Evolutionary conservation across 73 alveolate genomes (phyloP).

Genomic region (Symbiodinium pilosum): DNA sequence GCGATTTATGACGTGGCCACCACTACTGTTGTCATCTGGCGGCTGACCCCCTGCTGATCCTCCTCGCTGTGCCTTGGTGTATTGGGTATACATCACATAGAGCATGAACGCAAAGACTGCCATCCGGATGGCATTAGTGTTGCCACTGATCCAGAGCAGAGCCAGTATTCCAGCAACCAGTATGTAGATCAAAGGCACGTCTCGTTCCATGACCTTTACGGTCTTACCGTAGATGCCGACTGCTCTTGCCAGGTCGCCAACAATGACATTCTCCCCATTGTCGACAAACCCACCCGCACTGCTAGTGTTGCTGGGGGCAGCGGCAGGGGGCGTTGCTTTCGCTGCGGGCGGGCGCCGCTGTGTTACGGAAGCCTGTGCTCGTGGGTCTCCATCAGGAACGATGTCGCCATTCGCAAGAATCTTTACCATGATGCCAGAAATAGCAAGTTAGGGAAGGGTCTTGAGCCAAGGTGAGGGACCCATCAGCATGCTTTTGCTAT

Average conservation of each 20-base stretch:
- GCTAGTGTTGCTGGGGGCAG: not conserved
- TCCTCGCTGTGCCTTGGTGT: conserved; percentile 4
- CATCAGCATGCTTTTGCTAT: too few species aligned
- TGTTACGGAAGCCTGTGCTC: conserved; percentile 47
- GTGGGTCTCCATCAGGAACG: conserved; percentile 75
- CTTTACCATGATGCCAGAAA: conserved; percentile 15
- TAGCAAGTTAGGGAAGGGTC: not conserved
- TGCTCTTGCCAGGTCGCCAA: conserved; percentile 68
- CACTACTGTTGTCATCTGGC: conserved; percentile 16
- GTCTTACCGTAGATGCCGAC: conserved; percentile 58
- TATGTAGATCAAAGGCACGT: conserved; percentile 42
- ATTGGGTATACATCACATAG: conserved; percentile 86
- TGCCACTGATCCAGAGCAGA: conserved; percentile 51
- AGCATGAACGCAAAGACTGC: conserved; percentile 38
- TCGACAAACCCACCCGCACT: not conserved
- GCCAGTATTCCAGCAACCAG: conserved; percentile 53
- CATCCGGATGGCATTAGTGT: conserved; percentile 76
- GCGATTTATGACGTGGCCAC: conserved; percentile 4
- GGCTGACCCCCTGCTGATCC: not conserved
- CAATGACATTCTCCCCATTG: conserved; percentile 59
- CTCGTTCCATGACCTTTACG: conserved; percentile 37
- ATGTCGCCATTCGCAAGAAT: conserved; percentile 77
- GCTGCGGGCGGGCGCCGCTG: conserved; percentile 7
- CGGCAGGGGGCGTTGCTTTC: not conserved
- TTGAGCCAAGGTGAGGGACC: not conserved